Evolutionary conservation across 2,329 filamentous ascomycete species (phyloP).

Genomic region (Cadophora sp.): DNA sequence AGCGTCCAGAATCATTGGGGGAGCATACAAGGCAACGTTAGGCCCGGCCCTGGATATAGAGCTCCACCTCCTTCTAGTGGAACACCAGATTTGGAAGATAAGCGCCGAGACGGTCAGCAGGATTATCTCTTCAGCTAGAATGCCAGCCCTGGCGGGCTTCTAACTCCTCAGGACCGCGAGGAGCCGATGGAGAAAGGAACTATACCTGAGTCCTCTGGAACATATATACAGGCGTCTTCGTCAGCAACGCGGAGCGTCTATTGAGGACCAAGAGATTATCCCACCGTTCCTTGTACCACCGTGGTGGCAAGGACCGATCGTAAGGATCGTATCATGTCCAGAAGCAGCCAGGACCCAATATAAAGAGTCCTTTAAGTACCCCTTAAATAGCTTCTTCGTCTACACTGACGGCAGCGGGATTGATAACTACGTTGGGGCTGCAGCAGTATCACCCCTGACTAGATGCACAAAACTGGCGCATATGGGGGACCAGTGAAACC

Average conservation of each 20-base stretch:
- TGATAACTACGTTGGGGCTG: conserved; percentile 26
- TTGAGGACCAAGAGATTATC: conserved; percentile 26
- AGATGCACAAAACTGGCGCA: not conserved
- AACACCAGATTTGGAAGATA: conserved; percentile 28
- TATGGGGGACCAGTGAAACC: too few species aligned
- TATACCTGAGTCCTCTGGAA: too few species aligned
- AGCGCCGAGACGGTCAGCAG: conserved; percentile 17
- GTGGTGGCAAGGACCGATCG: too few species aligned
- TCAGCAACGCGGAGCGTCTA: conserved; percentile 10
- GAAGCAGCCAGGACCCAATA: too few species aligned
- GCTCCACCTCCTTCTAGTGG: conserved; percentile 25
- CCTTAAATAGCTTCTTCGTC: not conserved
- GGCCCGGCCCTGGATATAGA: conserved; percentile 36
- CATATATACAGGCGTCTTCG: too few species aligned
- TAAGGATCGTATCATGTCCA: too few species aligned
- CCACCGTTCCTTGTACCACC: conserved; percentile 13
- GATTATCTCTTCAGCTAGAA: too few species aligned
- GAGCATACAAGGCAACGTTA: conserved; percentile 38
- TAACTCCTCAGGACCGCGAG: conserved; percentile 15
- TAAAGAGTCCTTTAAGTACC: not conserved
- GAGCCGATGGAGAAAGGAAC: conserved; percentile 18
- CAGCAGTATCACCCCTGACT: not conserved
- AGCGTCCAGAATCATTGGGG: conserved; percentile 35
- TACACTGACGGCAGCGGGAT: not conserved
- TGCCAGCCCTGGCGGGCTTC: conserved; percentile 14